Evolutionary conservation across 192 early-diverging fungal genomes (phyloP).

Genomic region (Backusella macrospora): DNA sequence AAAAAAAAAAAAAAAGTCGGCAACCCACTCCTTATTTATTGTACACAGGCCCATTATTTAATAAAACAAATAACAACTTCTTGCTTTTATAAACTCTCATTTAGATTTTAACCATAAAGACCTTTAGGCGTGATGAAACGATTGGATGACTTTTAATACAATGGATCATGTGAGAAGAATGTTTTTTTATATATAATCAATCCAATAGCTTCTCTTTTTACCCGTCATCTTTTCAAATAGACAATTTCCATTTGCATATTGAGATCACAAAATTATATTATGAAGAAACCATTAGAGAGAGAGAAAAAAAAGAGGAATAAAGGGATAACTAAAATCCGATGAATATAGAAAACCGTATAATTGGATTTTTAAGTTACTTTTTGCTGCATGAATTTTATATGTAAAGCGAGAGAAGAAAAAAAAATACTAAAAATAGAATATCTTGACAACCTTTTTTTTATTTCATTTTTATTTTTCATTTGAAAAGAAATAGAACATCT

Average conservation of each 20-base stretch:
- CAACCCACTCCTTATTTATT: background rate
- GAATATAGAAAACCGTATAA: no score
- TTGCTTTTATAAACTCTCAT: no score
- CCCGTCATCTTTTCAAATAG: background rate
- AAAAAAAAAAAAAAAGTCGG: background rate
- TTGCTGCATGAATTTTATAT: background rate
- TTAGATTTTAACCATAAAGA: no score
- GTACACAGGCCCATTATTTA: background rate
- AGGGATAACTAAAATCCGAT: background rate
- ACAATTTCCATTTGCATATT: background rate
- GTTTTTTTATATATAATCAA: no score
- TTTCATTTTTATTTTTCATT: no score
- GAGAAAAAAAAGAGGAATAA: background rate
- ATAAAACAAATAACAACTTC: background rate
- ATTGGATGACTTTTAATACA: no score
- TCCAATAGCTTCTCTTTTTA: no score
- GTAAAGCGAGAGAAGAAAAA: no score
- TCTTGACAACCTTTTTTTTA: background rate
- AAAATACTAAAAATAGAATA: slow-evolving; percentile 8
- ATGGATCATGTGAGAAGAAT: no score
- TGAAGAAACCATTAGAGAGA: background rate
- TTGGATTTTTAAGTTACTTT: background rate
- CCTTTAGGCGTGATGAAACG: no score
- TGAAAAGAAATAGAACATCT: background rate
- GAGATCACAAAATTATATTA: background rate